Base-by-base conservation (phyloP, 371 early-diverging fungal genomes). In the Basidiobolus heterosporus region DNA sequence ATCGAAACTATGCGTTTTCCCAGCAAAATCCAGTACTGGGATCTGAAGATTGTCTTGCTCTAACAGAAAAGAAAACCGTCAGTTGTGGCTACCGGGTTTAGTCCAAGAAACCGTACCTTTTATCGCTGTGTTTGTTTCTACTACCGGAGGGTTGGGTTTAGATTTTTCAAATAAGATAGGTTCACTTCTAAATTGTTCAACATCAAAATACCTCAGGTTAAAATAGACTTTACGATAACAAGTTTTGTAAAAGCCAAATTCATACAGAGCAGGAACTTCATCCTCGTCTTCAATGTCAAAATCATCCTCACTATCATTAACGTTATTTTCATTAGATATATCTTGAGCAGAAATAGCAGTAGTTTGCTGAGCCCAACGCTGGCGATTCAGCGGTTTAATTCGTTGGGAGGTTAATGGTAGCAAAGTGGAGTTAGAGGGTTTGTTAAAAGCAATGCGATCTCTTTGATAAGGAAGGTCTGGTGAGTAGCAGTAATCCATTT, bases 401-500 rank as follows among this genome's bases (percentile, higher is more conserved):
- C 19, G 5, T 45, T 20, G 19, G 7, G 23, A 38, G 19, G 22
- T 46, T 43, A 44, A 43, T 16, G 16, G 22, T 8, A 44, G 42
- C 11, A 38, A 30, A 36, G 19, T 20, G 17, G 36, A 38, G 35
- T 19, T 39, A 38, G 39, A 24, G 43, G 17, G 6, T n/a, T 41
- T 17, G 5, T n/a, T 47, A 45, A 48, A 51, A 36, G 38, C 20
- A 20, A 14, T 36, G 24, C 38, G 36, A 23, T 41, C 43, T 47
- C 38, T 36, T 40, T 47, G 49, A 5, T 35, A 20, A 5, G 46
- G 20, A 51, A 61, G 73, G 22, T 62, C 65, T 16, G 80, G 80
- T 13, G 80, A 80, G 49, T 74, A 73, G 51, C 75, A 75, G 21
- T 67, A 66, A 36, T 74, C 70, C 68, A 82, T 80, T 47, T 82